Evolutionary conservation across 345 rosid genomes (phyloP).

Genomic region (Linum lewisii): DNA sequence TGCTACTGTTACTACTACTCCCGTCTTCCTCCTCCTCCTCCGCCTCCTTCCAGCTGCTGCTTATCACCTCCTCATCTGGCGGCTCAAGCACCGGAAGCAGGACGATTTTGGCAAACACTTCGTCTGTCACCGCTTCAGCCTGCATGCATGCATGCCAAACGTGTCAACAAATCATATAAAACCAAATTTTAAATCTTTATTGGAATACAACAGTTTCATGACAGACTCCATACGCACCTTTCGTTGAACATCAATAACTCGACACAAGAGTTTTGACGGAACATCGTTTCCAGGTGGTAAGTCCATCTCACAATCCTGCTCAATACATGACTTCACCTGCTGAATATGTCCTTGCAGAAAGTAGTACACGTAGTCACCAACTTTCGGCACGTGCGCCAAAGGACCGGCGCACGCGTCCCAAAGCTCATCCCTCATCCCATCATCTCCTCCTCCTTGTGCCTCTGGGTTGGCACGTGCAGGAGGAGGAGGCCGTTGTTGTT

Average conservation of each 20-base stretch:
- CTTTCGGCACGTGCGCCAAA: background rate
- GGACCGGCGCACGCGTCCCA: background rate
- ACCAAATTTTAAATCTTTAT: too few species aligned
- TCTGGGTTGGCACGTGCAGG: too few species aligned
- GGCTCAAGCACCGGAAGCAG: background rate
- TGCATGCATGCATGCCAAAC: too few species aligned
- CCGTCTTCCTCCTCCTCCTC: too few species aligned
- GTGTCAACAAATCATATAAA: too few species aligned
- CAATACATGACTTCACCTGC: background rate
- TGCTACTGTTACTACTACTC: too few species aligned
- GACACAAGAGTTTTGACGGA: background rate
- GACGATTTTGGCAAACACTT: background rate
- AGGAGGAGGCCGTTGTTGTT: too few species aligned
- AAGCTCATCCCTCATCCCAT: background rate
- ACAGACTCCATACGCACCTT: too few species aligned
- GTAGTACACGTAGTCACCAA: background rate
- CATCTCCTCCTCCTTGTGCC: too few species aligned
- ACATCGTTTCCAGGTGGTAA: background rate
- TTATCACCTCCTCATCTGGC: too few species aligned
- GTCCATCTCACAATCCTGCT: background rate
- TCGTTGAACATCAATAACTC: background rate
- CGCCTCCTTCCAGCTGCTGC: too few species aligned
- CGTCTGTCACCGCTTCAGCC: background rate
- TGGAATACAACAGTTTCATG: too few species aligned
- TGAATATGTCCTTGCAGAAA: background rate